Base-by-base conservation (phyloP, 2,329 filamentous ascomycete genomes). In the Colletotrichum sp. region DNA sequence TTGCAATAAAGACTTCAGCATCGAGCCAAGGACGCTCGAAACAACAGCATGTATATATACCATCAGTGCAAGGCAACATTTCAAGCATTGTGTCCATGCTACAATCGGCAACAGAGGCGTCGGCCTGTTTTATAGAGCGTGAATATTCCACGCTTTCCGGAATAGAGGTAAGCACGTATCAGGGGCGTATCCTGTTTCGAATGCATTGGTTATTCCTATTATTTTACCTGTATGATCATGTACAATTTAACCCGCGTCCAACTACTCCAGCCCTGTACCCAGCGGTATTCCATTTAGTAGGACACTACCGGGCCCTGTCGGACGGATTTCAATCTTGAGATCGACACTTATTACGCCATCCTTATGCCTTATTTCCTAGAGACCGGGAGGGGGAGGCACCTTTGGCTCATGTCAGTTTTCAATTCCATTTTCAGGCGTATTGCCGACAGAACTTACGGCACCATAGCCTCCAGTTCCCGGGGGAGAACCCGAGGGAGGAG, bases 401-500 rank as follows among this genome's bases (percentile, higher is more conserved):
- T 91, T 27, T 27, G n/a, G 5, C n/a, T 8, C n/a, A 13, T 15
- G 9, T 76, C 39, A 76, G 74, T 34, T n/a, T 44, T 25, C 13
- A 32, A 2, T 19, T 16, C 9, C 12, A 13, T 22, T 57, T 1
- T 16, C 22, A 32, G 9, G 9, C 5, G 19, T 34, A 52, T 5
- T 28, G 13, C 13, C 7, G 16, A n/a, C n/a, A 57, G 15, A 19
- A 86, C 91, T 80, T 90, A 94, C 93, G 80, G 92, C 88, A 79
- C 90, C 92, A 82, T 94, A 95, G 64, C 89, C 87, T 66, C 87
- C 85, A 59, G 82, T 82, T 72, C 89, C 89, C n/a, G 90, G 87
- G 63, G 90, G 87, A 9, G 86, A 85, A 57, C 89, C 89, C 8
- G 87, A 84, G 8, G 83, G 82, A 11, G 85, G 84, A 60, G 83